Conservation (phyloP, 169 alveolate genomes). For the Ichthyophthirius multifiliis region DNA sequence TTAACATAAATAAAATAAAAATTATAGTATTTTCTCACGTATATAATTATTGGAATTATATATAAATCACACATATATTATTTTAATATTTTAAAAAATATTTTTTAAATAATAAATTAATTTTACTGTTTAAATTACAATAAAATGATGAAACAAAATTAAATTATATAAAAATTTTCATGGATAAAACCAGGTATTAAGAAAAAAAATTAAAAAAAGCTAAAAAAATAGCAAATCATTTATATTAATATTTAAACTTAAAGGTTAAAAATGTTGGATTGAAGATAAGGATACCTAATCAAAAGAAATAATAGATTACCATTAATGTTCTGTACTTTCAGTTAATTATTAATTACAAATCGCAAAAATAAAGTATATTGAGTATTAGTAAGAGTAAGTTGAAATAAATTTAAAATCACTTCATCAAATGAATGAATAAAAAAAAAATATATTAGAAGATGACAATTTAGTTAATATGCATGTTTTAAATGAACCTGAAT, state of each 20-base stretch:
- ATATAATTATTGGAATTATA: no score
- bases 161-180: no score
- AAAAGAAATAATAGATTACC: not conserved
- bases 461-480: slow-evolving; percentile 33
- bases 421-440: not conserved
- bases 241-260: not conserved
- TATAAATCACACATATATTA: no score
- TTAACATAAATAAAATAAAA: no score
- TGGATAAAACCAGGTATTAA: not conserved
- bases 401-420: not conserved
- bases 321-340: not conserved
- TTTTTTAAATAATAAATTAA: no score
- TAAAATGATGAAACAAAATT: no score
- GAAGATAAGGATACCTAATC: not conserved
- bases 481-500: slow-evolving; percentile 39
- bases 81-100: no score
- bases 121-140: no score
- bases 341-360: not conserved
- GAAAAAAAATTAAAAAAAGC: not conserved
- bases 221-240: not conserved
- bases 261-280: not conserved
- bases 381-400: not conserved
- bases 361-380: not conserved
- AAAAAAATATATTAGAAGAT: not conserved
- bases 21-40: no score